Evolutionary conservation across 495 filamentous ascomycete genomes (phyloP).

Genomic region (Aspergillus saccharolyticus): DNA sequence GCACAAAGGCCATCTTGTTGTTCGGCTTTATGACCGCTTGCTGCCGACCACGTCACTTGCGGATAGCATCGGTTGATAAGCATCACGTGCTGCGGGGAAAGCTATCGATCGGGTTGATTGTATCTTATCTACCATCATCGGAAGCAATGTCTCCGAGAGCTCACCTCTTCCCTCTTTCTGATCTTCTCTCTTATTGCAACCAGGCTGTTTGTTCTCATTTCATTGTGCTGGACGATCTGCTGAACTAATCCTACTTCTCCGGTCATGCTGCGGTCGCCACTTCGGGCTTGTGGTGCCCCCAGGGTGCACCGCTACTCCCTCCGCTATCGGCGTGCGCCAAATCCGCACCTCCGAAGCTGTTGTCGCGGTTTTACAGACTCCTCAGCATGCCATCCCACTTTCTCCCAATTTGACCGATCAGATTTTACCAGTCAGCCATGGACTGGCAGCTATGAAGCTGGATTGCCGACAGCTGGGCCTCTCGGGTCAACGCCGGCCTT

Average conservation of each 20-base stretch:
- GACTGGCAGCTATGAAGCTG: constrained; percentile 72
- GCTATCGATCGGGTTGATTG: constrained; percentile 9
- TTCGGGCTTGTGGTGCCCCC: constrained; percentile 14
- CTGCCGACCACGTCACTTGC: constrained; percentile 2
- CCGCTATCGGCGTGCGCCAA: constrained; percentile 21
- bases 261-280: constrained; percentile 25
- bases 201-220: background rate
- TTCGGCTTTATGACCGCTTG: background rate
- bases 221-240: background rate
- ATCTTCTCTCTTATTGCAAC: background rate
- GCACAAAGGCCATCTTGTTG: background rate
- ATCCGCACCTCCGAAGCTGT: background rate
- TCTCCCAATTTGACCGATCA: constrained; percentile 55
- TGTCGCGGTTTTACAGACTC: constrained; percentile 29
- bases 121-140: constrained; percentile 16
- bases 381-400: constrained; percentile 31
- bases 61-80: constrained; percentile 15
- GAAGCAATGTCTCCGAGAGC: background rate
- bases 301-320: constrained; percentile 12
- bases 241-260: background rate
- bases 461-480: constrained; percentile 53
- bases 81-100: constrained; percentile 26
- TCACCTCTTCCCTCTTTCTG: background rate
- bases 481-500: constrained; percentile 52
- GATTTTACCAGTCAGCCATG: constrained; percentile 64